Percentiles rank a stretch among this genome's conserved stretches.
phyloP scores from a whole-genome alignment of 345 rosid species.

The Sonneratia caseolaris region DNA sequence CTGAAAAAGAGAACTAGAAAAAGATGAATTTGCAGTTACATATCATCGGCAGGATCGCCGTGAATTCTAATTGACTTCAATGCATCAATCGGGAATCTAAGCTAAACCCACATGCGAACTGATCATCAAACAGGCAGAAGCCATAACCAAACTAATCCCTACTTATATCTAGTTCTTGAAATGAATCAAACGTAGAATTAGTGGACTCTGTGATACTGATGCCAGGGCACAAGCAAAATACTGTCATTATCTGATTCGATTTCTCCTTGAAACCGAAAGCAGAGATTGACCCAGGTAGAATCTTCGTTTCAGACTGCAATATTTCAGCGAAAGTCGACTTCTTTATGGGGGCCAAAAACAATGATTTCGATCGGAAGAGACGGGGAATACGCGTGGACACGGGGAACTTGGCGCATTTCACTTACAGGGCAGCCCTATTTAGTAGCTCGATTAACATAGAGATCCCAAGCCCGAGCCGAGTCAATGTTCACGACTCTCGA shows the following conservation, averaged over 20 bases:
- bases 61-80: neutral
- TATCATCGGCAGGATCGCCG: neutral
- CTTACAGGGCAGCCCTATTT: slow-evolving; percentile 60
- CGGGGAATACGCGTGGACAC: neutral
- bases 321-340: neutral
- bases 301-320: neutral
- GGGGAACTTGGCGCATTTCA: neutral
- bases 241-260: neutral
- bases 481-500: slow-evolving; percentile 52
- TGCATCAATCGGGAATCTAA: neutral
- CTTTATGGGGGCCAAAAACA: neutral
- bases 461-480: slow-evolving; percentile 61
- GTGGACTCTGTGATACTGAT: neutral
- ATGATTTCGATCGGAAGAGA: neutral
- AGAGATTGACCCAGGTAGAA: neutral
- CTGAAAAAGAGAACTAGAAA: neutral
- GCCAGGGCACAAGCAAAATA: neutral
- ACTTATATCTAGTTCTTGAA: neutral
- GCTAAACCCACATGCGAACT: neutral
- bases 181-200: too few species aligned
- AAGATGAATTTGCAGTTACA: neutral
- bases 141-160: neutral
- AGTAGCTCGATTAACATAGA: slow-evolving; percentile 47
- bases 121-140: neutral
- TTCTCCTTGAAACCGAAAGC: neutral